Base-by-base conservation (phyloP, 306 rosid species). In the Cicer chorassanicum region DNA sequence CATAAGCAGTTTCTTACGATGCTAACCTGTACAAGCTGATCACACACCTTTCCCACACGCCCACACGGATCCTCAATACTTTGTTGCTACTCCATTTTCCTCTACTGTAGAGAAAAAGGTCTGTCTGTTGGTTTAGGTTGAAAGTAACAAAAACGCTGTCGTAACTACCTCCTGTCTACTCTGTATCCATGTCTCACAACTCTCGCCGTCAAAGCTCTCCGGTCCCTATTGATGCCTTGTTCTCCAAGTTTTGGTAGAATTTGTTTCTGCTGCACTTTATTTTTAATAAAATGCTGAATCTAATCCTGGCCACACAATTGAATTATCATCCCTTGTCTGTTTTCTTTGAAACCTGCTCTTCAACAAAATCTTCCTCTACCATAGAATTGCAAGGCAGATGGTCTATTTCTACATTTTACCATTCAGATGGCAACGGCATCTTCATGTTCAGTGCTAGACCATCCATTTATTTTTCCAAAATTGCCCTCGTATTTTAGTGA, bases 231-330 rank as follows among this genome's bases (percentile, higher is more conserved):
- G 64, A 12, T 59, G 9, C 70, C 62, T 46, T 36, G 54, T 57
- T 42, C 80, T 67, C 50, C 16, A 14, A 10, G 46, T 69, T 18
- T 60, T 68, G 70, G 53, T 48, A 18, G 16, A 57, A 44, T 77
- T 44, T 38, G 38, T 34, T 57, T 56, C 15, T 45, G 16, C 50
- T 38, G 43, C 34, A 36, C 48, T 16, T 45, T 24, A 1, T 3
- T 60, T 68, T 68, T 16, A 10, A 34, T 34, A 3, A 16, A 57
- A 77, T 1, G 18, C 18, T 39, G 55, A 41, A 50, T n/a, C 41
- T 62, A 21, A 4, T 49, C 72, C 56, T 61, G 62, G 36, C 56
- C 15, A 13, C 56, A 24, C 13, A 62, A 49, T 4, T 40, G 55
- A 39, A 21, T 40, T 60, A 42, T 69, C 45, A n/a, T 6, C 38